A percentile compares a stretch with the other conserved stretches of the same genome.
Evolutionary conservation across 441 rosid species (phyloP).

Genomic region (Erodium moschatum): DNA sequence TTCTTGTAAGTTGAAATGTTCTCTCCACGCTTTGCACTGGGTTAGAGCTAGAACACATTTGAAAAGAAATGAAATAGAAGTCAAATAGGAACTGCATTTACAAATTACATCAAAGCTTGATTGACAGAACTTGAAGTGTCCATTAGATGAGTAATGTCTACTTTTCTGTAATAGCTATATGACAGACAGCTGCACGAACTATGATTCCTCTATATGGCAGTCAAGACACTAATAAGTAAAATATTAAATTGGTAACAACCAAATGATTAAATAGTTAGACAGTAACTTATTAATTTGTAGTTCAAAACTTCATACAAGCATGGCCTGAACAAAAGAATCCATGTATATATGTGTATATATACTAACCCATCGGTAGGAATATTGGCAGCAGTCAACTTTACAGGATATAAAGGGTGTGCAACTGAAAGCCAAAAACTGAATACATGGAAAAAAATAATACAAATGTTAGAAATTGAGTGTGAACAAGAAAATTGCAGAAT

Average conservation of each 20-base stretch:
- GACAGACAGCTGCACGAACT: not conserved
- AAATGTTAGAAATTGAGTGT: constrained; percentile 7
- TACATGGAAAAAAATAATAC: not conserved
- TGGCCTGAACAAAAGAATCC: no score
- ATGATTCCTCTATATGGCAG: no score
- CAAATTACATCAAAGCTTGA: not conserved
- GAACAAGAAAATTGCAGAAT: constrained; percentile 6
- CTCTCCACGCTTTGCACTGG: constrained; percentile 66
- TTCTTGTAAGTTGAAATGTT: constrained; percentile 64
- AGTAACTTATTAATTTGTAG: no score
- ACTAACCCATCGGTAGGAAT: constrained; percentile 78
- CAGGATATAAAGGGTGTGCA: constrained; percentile 59
- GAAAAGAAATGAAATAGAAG: not conserved
- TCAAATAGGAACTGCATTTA: not conserved
- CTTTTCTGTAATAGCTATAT: not conserved
- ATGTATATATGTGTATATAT: not conserved
- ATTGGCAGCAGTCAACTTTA: constrained; percentile 49
- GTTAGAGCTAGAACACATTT: constrained; percentile 39
- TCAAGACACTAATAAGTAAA: no score
- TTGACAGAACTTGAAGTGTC: not conserved
- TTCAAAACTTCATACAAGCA: no score
- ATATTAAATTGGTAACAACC: no score
- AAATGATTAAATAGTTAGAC: no score
- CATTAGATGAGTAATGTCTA: not conserved
- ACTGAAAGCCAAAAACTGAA: constrained; percentile 70